Evolutionary conservation across 2,329 filamentous ascomycete genomes (phyloP).

Genomic region (Diaporthe destruens): DNA sequence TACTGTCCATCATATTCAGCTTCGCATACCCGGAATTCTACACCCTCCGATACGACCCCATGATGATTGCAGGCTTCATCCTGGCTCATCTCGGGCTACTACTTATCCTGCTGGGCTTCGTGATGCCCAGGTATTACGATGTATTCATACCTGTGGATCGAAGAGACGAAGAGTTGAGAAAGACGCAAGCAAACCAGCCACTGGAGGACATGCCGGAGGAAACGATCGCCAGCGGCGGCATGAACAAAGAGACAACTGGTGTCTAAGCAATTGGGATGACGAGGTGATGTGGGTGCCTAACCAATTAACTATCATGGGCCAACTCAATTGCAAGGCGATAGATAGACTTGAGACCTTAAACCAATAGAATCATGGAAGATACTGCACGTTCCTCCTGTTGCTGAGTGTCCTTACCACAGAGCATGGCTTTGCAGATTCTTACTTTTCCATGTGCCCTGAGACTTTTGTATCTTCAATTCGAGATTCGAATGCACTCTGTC

Average conservation of each 20-base stretch:
- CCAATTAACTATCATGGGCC: background rate
- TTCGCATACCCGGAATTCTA: conserved; percentile 66
- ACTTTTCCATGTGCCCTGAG: background rate
- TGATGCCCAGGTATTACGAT: conserved; percentile 67
- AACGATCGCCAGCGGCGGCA: background rate
- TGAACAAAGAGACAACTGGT: conserved; percentile 4
- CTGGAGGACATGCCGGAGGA: conserved; percentile 11
- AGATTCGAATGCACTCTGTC: background rate
- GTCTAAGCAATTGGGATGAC: background rate
- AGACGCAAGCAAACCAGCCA: conserved; percentile 24
- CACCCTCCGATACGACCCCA: conserved; percentile 60
- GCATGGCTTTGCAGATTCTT: background rate
- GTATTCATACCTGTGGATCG: conserved; percentile 62
- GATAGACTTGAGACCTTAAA: background rate
- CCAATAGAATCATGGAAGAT: background rate
- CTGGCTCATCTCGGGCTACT: conserved; percentile 61
- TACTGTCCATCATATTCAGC: conserved; percentile 64
- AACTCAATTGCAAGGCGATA: background rate
- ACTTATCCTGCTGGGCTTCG: conserved; percentile 60
- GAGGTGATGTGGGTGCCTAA: too few species aligned
- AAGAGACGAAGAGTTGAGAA: conserved; percentile 51
- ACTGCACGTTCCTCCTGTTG: background rate
- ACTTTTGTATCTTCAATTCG: too few species aligned
- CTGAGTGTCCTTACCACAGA: background rate
- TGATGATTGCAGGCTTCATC: conserved; percentile 64